These are phyloP conservation scores for Phytophthora gonapodyides DNA, from an alignment of 352 stramenopile genomes.

Conservation along the genomic window DNA sequence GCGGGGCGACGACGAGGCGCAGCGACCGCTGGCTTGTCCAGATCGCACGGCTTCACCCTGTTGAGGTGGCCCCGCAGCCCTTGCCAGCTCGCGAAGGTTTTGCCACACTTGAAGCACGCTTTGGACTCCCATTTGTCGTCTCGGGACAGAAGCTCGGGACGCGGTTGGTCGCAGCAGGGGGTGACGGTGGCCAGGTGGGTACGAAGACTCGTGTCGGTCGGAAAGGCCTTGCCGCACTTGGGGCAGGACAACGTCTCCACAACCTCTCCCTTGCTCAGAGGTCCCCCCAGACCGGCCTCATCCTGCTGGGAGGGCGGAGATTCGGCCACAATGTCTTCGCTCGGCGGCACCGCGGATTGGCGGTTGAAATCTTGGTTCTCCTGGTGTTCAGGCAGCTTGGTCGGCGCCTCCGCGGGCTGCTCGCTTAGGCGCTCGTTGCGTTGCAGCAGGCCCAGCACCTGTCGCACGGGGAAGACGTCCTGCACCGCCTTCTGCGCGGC, in stretches of 20 bases:
- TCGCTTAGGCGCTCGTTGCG: conserved; percentile 17
- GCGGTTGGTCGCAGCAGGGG: conserved; percentile 5
- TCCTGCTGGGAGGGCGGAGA: conserved; percentile 22
- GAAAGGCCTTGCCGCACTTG: conserved; percentile 23
- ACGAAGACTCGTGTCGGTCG: conserved; percentile 20
- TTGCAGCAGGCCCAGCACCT: conserved; percentile 18
- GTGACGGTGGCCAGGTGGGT: conserved; percentile 17
- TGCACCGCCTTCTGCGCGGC: conserved; percentile 8
- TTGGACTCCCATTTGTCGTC: conserved; percentile 25
- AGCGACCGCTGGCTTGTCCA: conserved; percentile 19
- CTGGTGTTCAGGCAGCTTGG: conserved; percentile 6
- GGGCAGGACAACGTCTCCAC: not conserved
- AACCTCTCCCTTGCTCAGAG: conserved; percentile 3
- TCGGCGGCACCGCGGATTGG: not conserved
- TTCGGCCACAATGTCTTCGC: conserved; percentile 20
- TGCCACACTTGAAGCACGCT: conserved; percentile 37
- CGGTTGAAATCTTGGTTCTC: conserved; percentile 20
- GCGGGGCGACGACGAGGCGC: conserved; percentile 13
- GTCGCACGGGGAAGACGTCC: conserved; percentile 16
- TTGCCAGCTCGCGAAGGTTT: conserved; percentile 37
- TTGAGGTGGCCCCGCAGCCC: conserved; percentile 34
- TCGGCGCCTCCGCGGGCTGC: conserved; percentile 2
- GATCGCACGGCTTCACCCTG: conserved; percentile 33
- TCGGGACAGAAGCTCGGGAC: conserved; percentile 1
- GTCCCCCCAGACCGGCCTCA: conserved; percentile 1